Evolutionary conservation across 73 alveolate species (phyloP).

Genomic region (Urostyla sp.): DNA sequence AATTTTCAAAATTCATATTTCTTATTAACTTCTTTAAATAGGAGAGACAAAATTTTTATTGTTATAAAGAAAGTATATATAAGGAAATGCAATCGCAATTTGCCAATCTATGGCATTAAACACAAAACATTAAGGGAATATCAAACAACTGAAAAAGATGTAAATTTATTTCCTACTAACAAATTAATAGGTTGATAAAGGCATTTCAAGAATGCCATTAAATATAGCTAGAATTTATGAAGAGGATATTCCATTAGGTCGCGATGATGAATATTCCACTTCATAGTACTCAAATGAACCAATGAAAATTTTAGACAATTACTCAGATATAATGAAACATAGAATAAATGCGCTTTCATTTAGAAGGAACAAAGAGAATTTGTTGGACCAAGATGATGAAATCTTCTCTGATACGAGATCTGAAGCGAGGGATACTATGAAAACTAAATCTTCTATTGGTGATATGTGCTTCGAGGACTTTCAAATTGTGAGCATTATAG

Average conservation of each 20-base stretch:
- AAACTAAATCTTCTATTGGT: neutral
- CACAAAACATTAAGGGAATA: constrained; percentile 50
- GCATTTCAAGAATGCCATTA: constrained; percentile 63
- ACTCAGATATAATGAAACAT: constrained; percentile 25
- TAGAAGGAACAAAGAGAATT: neutral
- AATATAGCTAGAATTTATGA: constrained; percentile 27
- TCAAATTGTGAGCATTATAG: constrained; percentile 63
- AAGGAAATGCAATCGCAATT: constrained; percentile 43
- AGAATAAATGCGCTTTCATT: constrained; percentile 5
- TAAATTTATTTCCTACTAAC: too few species aligned
- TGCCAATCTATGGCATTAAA: constrained; percentile 72
- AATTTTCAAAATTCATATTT: too few species aligned
- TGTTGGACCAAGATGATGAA: neutral
- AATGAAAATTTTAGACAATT: constrained; percentile 22
- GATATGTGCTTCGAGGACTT: constrained; percentile 67
- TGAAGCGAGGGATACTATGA: neutral
- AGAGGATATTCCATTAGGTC: constrained; percentile 52
- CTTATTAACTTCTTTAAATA: neutral
- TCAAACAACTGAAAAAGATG: constrained; percentile 71
- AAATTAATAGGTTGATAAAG: too few species aligned
- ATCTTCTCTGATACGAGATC: neutral
- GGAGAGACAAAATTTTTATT: constrained; percentile 72
- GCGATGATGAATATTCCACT: neutral
- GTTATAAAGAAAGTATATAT: constrained; percentile 74
- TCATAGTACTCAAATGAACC: constrained; percentile 10